phyloP scores from a whole-genome alignment of 495 filamentous ascomycete genomes.

The Lasiosphaeria hispida region DNA sequence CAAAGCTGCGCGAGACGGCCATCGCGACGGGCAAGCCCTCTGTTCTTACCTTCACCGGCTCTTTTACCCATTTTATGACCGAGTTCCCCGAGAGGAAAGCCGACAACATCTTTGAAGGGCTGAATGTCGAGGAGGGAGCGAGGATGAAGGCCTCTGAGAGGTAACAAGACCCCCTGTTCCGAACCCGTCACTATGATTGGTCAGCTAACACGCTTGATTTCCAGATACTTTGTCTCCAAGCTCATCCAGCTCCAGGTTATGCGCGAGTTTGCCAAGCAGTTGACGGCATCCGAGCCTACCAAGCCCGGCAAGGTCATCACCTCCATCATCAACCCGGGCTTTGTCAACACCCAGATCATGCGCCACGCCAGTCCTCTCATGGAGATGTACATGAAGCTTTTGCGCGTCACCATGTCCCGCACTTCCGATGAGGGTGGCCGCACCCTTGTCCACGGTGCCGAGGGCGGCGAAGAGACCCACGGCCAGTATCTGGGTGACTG shows the following conservation, averaged over 20 bases:
- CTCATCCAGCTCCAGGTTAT: slow-evolving; percentile 32
- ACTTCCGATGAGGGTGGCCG: slow-evolving; percentile 16
- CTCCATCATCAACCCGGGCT: slow-evolving; percentile 33
- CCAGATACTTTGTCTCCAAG: slow-evolving; percentile 37
- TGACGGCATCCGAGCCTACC: slow-evolving; percentile 17
- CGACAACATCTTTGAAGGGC: slow-evolving; percentile 26
- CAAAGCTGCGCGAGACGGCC: slow-evolving; percentile 24
- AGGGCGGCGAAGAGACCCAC: slow-evolving; percentile 20
- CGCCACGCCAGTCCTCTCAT: slow-evolving; percentile 16
- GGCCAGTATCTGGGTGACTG: slow-evolving; percentile 36
- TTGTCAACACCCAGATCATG: slow-evolving; percentile 29
- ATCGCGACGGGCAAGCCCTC: slow-evolving; percentile 12
- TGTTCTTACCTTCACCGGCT: slow-evolving; percentile 28
- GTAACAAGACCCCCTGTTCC: slow-evolving; percentile 7
- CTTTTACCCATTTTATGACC: slow-evolving; percentile 34
- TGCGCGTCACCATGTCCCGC: background rate
- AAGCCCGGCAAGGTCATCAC: slow-evolving; percentile 30
- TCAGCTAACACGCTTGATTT: background rate
- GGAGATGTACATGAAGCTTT: slow-evolving; percentile 5
- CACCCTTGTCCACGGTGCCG: slow-evolving; percentile 16
- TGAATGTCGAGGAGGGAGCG: slow-evolving; percentile 24
- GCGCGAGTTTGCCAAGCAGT: slow-evolving; percentile 31
- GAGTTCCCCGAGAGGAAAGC: slow-evolving; percentile 32
- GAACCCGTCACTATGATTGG: background rate
- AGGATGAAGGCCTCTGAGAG: slow-evolving; percentile 26